Conservation (phyloP, 148 eudicot species). For the Vaccinium corymbosum region DNA sequence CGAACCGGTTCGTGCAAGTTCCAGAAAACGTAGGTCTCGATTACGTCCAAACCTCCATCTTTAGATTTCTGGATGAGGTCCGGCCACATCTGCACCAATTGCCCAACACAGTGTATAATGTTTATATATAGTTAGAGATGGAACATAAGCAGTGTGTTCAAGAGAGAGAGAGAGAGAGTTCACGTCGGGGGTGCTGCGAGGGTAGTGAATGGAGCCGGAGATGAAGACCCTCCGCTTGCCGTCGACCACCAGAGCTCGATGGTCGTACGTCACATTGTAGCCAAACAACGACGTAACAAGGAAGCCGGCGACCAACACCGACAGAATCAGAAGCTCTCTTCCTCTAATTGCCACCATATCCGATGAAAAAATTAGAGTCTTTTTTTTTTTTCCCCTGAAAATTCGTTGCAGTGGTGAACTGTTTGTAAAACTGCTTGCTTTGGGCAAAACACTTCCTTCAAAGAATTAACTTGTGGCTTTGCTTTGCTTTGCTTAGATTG, state of each 20-base stretch:
- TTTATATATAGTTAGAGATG: neutral
- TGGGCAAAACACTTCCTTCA: constrained; percentile 15
- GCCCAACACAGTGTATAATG: too few relatives aligned
- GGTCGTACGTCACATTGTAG: constrained; percentile 76
- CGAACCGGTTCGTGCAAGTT: constrained; percentile 76
- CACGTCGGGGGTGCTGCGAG: constrained; percentile 96
- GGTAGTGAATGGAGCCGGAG: constrained; percentile 95
- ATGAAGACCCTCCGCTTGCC: constrained; percentile 71
- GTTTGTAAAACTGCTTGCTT: constrained; percentile 12
- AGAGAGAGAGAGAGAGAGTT: neutral
- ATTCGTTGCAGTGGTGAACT: neutral
- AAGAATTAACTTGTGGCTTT: neutral
- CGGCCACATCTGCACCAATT: constrained; percentile 75
- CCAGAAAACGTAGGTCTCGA: constrained; percentile 94
- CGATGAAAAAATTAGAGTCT: neutral
- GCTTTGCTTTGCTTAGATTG: neutral
- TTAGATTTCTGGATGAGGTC: constrained; percentile 84
- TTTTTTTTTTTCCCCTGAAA: neutral
- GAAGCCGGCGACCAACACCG: constrained; percentile 19
- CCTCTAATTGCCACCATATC: constrained; percentile 6
- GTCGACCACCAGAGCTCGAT: constrained; percentile 72
- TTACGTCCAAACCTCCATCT: constrained; percentile 81
- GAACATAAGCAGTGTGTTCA: neutral
- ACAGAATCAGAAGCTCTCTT: neutral
- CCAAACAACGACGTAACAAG: constrained; percentile 39